Percentiles rank a stretch among this genome's conserved stretches.
Conservation (phyloP, 78 protist genomes). For the Guillardia theta region DNA sequence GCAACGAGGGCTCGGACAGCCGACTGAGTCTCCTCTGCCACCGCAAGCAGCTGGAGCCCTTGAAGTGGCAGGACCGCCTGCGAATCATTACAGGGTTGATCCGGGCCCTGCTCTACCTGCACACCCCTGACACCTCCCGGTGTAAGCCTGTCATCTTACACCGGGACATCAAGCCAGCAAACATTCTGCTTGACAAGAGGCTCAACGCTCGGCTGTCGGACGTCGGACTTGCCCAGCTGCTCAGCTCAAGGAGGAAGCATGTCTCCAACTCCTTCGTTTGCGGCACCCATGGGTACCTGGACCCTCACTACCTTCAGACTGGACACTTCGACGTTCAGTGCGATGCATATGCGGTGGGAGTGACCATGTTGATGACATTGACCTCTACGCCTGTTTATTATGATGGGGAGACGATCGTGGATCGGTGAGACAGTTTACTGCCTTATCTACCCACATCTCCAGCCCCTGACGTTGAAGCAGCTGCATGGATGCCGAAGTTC, state of each 20-base stretch:
- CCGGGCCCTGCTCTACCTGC: background rate
- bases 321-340: background rate
- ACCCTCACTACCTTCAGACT: background rate
- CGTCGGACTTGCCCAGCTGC: background rate
- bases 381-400: background rate
- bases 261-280: background rate
- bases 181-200: background rate
- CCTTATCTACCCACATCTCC: too few species aligned
- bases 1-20: background rate
- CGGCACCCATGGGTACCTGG: constrained; percentile 8
- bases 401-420: background rate
- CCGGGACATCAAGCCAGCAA: constrained; percentile 23
- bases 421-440: background rate
- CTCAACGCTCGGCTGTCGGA: background rate
- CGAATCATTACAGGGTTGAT: background rate
- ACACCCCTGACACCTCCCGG: background rate
- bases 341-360: background rate
- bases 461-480: too few species aligned
- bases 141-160: background rate
- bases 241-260: background rate
- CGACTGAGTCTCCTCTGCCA: background rate
- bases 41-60: background rate
- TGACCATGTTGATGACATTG: background rate
- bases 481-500: too few species aligned
- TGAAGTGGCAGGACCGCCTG: background rate